Evolutionary conservation across 1,284 basidiomycete genomes (phyloP).

Genomic region (Apiotrichum sp.): DNA sequence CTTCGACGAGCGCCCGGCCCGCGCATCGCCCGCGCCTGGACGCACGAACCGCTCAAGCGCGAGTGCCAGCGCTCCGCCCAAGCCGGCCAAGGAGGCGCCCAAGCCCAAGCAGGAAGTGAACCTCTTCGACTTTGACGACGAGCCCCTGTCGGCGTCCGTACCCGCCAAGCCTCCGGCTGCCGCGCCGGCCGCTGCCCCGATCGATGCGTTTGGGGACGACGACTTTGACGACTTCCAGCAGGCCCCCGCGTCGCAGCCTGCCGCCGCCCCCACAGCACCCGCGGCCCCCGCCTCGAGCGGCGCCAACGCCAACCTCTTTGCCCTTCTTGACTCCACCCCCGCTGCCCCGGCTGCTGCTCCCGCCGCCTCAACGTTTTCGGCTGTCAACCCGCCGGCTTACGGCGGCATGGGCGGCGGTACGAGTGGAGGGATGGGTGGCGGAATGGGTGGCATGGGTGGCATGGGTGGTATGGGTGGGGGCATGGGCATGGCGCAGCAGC

Average conservation of each 20-base stretch:
- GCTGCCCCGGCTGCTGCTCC: slow-evolving; percentile 21
- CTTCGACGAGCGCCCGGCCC: slow-evolving; percentile 55
- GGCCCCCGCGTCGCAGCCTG: slow-evolving; percentile 56
- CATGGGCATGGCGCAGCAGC: slow-evolving; percentile 2
- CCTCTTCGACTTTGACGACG: slow-evolving; percentile 74
- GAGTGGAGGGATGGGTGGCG: slow-evolving; percentile 35
- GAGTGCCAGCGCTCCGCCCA: slow-evolving; percentile 31
- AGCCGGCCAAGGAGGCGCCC: slow-evolving; percentile 41
- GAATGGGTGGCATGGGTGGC: slow-evolving; percentile 29
- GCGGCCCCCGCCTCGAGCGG: slow-evolving; percentile 13
- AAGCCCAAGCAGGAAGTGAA: slow-evolving; percentile 54
- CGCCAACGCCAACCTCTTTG: slow-evolving; percentile 49
- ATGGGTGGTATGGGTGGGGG: slow-evolving; percentile 21
- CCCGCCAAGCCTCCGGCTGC: slow-evolving; percentile 22
- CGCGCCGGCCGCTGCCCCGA: slow-evolving; percentile 16
- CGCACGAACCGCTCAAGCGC: neutral
- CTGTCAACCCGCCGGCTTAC: slow-evolving; percentile 14
- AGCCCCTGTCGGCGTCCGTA: slow-evolving; percentile 32
- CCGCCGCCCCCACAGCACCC: slow-evolving; percentile 25
- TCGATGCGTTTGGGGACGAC: slow-evolving; percentile 49
- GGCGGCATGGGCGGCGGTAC: slow-evolving; percentile 22
- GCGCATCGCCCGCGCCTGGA: slow-evolving; percentile 9
- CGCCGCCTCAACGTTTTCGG: slow-evolving; percentile 13
- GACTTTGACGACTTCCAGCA: slow-evolving; percentile 90
- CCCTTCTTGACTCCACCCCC: slow-evolving; percentile 45